Conservation (phyloP, 805 yeast species). For the Pichia cabralensis region DNA sequence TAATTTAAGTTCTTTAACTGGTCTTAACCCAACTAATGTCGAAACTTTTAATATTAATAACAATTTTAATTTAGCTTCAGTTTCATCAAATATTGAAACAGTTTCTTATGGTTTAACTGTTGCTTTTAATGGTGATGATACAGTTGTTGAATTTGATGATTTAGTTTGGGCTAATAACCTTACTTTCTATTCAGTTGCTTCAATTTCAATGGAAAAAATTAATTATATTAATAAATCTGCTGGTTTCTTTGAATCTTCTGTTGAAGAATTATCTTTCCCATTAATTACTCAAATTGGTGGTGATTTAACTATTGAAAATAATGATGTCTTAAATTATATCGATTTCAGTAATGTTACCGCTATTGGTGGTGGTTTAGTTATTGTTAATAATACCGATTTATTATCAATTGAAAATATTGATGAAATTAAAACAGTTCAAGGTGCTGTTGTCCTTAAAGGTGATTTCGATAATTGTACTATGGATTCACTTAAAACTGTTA, state of each 20-base stretch:
- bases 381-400: conserved; percentile 77
- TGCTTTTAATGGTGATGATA: conserved; percentile 76
- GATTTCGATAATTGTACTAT: conserved; percentile 71
- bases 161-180: conserved; percentile 83
- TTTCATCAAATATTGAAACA: conserved; percentile 61
- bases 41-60: conserved; percentile 77
- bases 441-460: conserved; percentile 81
- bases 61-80: conserved; percentile 67
- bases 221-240: conserved; percentile 69
- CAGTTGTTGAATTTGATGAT: conserved; percentile 56
- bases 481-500: conserved; percentile 62
- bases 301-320: conserved; percentile 65
- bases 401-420: conserved; percentile 63
- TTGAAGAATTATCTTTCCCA: conserved; percentile 46
- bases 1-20: conserved; percentile 54
- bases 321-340: conserved; percentile 59
- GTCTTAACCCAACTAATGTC: conserved; percentile 41
- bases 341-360: conserved; percentile 60
- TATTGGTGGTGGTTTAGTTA: conserved; percentile 88
- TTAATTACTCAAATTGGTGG: conserved; percentile 62
- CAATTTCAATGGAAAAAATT: conserved; percentile 62
- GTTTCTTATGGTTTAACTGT: conserved; percentile 70
- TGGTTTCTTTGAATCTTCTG: conserved; percentile 65
- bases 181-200: conserved; percentile 69
- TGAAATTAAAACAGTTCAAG: conserved; percentile 63